These are phyloP conservation scores for Bipolaris victoriae DNA, from an alignment of 2,329 filamentous ascomycete species.

Conservation along the genomic window DNA sequence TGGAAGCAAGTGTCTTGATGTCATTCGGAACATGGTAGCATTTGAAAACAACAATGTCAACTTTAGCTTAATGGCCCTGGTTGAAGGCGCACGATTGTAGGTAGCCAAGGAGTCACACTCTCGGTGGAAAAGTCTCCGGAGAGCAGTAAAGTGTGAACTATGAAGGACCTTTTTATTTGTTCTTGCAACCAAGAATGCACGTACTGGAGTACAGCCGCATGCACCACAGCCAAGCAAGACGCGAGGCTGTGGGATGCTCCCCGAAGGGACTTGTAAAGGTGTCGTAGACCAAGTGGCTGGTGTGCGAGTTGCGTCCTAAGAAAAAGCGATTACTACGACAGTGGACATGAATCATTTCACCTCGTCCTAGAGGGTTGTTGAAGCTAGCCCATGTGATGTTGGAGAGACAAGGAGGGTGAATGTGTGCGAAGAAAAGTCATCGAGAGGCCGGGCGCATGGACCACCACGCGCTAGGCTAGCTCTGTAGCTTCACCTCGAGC, in stretches of 20 bases:
- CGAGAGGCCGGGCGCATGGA: constrained; percentile 11
- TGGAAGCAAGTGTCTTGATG: constrained; percentile 23
- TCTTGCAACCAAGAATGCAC: constrained; percentile 56
- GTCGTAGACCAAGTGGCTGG: constrained; percentile 56
- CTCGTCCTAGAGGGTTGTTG: constrained; percentile 6
- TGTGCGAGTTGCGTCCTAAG: constrained; percentile 43
- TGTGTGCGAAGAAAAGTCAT: constrained; percentile 20
- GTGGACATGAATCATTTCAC: not conserved
- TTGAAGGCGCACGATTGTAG: constrained; percentile 47
- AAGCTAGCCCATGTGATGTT: constrained; percentile 8
- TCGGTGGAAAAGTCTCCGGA: constrained; percentile 50
- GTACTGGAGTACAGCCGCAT: constrained; percentile 49
- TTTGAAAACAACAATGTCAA: constrained; percentile 25
- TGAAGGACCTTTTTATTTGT: constrained; percentile 57
- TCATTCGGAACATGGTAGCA: constrained; percentile 32
- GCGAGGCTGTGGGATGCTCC: constrained; percentile 54
- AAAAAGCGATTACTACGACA: not conserved
- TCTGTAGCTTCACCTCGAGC: constrained; percentile 23
- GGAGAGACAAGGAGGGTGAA: constrained; percentile 7
- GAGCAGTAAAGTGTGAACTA: constrained; percentile 61
- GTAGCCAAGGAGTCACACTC: constrained; percentile 61
- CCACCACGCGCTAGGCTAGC: constrained; percentile 26
- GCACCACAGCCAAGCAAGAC: constrained; percentile 56
- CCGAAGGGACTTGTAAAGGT: constrained; percentile 53
- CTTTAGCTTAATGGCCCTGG: constrained; percentile 43